Conservation (phyloP, 352 stramenopile species). For the Aphanomyces invadans region DNA sequence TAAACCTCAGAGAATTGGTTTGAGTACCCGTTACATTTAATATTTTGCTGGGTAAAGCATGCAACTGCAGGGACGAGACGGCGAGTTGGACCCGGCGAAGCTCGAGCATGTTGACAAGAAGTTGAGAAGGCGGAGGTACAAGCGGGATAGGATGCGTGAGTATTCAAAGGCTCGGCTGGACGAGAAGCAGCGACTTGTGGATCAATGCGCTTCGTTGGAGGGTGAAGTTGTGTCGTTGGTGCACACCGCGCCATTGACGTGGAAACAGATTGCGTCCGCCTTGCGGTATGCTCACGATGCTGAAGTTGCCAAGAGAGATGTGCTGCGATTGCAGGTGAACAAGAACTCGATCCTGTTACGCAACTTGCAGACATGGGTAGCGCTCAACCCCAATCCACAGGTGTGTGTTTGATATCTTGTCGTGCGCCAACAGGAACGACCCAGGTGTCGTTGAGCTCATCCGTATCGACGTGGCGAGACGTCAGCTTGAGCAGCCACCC, state of each 20-base stretch:
- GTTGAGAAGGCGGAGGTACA: not conserved
- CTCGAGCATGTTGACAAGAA: not conserved
- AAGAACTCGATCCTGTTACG: not conserved
- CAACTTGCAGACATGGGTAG: not conserved
- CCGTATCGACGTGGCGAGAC: not conserved
- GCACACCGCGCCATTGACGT: not conserved
- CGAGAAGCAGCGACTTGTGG: not conserved
- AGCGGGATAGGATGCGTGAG: not conserved
- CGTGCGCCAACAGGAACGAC: not conserved
- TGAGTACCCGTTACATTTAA: too few relatives aligned
- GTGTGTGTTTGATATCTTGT: too few relatives aligned
- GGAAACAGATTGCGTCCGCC: not conserved
- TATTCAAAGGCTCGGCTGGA: not conserved
- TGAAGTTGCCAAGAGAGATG: not conserved
- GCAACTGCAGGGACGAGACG: too few relatives aligned
- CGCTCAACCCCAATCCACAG: not conserved
- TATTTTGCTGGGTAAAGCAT: too few relatives aligned
- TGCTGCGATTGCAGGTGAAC: not conserved
- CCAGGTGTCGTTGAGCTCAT: not conserved
- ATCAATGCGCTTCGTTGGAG: not conserved
- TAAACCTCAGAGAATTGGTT: too few relatives aligned
- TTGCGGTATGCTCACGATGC: not conserved
- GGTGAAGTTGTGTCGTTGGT: not conserved
- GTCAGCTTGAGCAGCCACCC: not conserved
- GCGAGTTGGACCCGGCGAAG: not conserved